phyloP scores from a whole-genome alignment of 1,139 yeast species.

The Pichia sp. region DNA sequence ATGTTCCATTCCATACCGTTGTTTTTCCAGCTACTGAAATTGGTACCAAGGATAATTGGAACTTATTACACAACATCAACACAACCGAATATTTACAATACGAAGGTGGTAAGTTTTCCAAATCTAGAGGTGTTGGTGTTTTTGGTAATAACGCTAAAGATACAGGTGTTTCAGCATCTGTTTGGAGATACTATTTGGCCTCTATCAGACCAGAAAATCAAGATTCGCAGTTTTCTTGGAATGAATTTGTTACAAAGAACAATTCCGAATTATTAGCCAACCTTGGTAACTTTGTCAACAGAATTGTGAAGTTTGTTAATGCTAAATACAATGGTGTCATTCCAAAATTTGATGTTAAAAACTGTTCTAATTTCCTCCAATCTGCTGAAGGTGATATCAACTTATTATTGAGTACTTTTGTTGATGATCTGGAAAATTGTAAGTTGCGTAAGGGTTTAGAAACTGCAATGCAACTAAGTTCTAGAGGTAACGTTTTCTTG shows the following conservation, averaged over 20 bases:
- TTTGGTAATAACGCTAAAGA: slow-evolving; percentile 97
- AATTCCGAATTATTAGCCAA: slow-evolving; percentile 91
- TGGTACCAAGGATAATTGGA: slow-evolving; percentile 88
- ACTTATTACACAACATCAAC: slow-evolving; percentile 80
- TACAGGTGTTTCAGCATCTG: slow-evolving; percentile 83
- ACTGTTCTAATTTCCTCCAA: slow-evolving; percentile 37
- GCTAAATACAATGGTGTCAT: slow-evolving; percentile 91
- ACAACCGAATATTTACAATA: slow-evolving; percentile 96
- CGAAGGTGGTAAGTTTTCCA: slow-evolving; percentile 96
- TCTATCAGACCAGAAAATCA: slow-evolving; percentile 91
- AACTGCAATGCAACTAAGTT: slow-evolving; percentile 80
- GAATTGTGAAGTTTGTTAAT: slow-evolving; percentile 80
- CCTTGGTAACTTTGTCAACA: slow-evolving; percentile 92
- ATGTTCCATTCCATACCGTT: slow-evolving; percentile 97
- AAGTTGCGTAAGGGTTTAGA: slow-evolving; percentile 86
- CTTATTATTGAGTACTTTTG: slow-evolving; percentile 49
- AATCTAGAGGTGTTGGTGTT: slow-evolving; percentile 94
- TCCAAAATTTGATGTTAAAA: slow-evolving; percentile 47
- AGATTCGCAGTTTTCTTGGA: slow-evolving; percentile 97
- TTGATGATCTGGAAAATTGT: slow-evolving; percentile 67
- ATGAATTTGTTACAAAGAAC: slow-evolving; percentile 87
- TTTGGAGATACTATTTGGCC: slow-evolving; percentile 95
- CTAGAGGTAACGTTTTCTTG: slow-evolving; percentile 89
- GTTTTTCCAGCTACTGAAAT: slow-evolving; percentile 90
- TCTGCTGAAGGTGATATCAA: slow-evolving; percentile 51